Conservation (phyloP, 2,329 filamentous ascomycete species). For the Emericellopsis cladophorae region DNA sequence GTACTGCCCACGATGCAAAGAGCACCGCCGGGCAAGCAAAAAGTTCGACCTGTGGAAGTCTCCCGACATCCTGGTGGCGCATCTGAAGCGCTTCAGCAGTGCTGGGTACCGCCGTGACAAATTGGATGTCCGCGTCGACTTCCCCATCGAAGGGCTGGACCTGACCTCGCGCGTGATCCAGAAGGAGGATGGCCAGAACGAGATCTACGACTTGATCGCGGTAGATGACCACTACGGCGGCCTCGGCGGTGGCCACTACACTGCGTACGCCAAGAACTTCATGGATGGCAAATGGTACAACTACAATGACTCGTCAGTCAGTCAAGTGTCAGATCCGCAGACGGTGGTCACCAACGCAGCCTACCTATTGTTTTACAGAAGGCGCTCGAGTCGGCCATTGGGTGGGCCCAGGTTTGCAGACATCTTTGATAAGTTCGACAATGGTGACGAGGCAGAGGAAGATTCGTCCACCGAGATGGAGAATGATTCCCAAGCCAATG, state of each 20-base stretch:
- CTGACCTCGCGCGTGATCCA: slow-evolving; percentile 68
- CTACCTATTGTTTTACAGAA: slow-evolving; percentile 92
- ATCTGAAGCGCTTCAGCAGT: slow-evolving; percentile 90
- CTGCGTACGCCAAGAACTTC: slow-evolving; percentile 88
- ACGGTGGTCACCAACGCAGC: slow-evolving; percentile 63
- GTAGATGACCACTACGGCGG: slow-evolving; percentile 95
- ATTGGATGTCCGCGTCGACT: slow-evolving; percentile 81
- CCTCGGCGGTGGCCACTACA: slow-evolving; percentile 91
- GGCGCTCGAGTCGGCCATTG: slow-evolving; percentile 63
- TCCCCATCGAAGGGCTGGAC: slow-evolving; percentile 79
- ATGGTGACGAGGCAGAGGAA: slow-evolving; percentile 33
- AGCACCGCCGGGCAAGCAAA: slow-evolving; percentile 83
- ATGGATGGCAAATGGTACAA: slow-evolving; percentile 85
- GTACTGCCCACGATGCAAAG: slow-evolving; percentile 95
- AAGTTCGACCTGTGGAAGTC: slow-evolving; percentile 96
- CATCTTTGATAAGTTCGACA: slow-evolving; percentile 52
- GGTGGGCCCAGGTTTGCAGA: slow-evolving; percentile 65
- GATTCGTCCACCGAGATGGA: slow-evolving; percentile 43
- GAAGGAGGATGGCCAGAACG: slow-evolving; percentile 66
- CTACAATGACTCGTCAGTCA: slow-evolving; percentile 79
- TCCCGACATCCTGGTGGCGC: slow-evolving; percentile 87
- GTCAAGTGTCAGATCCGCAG: slow-evolving; percentile 43
- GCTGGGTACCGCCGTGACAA: slow-evolving; percentile 77
- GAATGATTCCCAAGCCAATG: slow-evolving; percentile 73
- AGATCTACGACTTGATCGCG: slow-evolving; percentile 86